Conservation (phyloP, 148 eudicot species). For the Vaccinium corymbosum region DNA sequence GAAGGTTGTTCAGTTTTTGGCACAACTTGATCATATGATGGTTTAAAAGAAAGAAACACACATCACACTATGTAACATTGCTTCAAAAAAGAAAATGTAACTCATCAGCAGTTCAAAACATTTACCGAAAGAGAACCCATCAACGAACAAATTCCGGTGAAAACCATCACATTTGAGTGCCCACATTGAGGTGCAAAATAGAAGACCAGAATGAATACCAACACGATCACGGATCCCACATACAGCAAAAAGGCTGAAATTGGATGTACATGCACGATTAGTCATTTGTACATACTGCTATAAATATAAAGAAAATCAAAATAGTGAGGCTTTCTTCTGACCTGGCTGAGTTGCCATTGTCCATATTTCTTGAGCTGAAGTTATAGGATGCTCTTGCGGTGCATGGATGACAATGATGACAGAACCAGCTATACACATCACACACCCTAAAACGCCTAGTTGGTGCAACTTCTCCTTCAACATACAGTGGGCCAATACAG, state of each 20-base stretch:
- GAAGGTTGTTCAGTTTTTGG: background rate
- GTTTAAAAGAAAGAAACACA: constrained; percentile 1
- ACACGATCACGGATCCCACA: constrained; percentile 44
- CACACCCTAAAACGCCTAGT: constrained; percentile 54
- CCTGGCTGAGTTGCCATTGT: constrained; percentile 54
- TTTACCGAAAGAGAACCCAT: constrained; percentile 79
- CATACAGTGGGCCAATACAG: constrained; percentile 58
- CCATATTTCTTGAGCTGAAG: constrained; percentile 64
- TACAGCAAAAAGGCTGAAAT: constrained; percentile 65
- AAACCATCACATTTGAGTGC: constrained; percentile 54
- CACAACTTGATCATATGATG: background rate
- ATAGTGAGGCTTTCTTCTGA: background rate
- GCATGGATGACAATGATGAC: constrained; percentile 68
- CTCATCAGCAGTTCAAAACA: constrained; percentile 1
- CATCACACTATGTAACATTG: background rate
- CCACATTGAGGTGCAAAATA: constrained; percentile 54
- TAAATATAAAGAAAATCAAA: background rate
- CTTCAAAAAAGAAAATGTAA: background rate
- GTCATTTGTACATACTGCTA: background rate
- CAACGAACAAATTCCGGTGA: constrained; percentile 69
- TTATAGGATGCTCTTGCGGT: constrained; percentile 54
- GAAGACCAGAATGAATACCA: constrained; percentile 53
- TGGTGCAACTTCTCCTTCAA: constrained; percentile 54
- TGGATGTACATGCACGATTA: background rate
- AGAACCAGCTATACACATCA: constrained; percentile 64